Evolutionary conservation across 139 green algal genomes (phyloP).

Genomic region (Chlorella vulgaris): DNA sequence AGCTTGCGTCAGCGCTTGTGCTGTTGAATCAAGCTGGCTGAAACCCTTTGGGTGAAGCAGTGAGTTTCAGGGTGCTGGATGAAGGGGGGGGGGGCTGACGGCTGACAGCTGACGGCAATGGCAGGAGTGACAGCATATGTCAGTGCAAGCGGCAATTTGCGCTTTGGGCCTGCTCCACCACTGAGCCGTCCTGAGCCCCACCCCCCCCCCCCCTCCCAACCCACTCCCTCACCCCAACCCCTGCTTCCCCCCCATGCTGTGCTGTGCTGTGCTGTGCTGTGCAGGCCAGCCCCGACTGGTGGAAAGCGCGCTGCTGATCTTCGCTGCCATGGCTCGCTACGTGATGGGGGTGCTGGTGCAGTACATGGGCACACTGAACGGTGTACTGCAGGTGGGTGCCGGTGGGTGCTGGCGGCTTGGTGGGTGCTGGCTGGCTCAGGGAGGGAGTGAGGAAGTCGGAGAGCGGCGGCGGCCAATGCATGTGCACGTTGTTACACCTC

Average conservation of each 20-base stretch:
- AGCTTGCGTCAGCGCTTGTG: too few species aligned
- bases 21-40: too few species aligned
- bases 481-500: too few species aligned
- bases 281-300: constrained; percentile 45
- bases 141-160: neutral
- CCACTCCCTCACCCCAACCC: too few species aligned
- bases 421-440: neutral
- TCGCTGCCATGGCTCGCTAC: constrained; percentile 80
- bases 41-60: too few species aligned
- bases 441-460: neutral
- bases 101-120: neutral
- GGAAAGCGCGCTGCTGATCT: constrained; percentile 71
- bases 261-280: constrained; percentile 13
- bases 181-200: too few species aligned
- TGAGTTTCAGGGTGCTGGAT: too few species aligned
- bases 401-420: neutral
- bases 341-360: constrained; percentile 66
- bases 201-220: too few species aligned
- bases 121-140: neutral
- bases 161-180: too few species aligned
- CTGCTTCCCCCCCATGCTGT: too few species aligned
- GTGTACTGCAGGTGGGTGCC: constrained; percentile 38
- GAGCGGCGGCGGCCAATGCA: too few species aligned
- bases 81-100: too few species aligned
- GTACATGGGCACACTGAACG: constrained; percentile 69